phyloP scores from a whole-genome alignment of 805 yeast genomes.

The Zygosaccharomyces gambellarensis region DNA sequence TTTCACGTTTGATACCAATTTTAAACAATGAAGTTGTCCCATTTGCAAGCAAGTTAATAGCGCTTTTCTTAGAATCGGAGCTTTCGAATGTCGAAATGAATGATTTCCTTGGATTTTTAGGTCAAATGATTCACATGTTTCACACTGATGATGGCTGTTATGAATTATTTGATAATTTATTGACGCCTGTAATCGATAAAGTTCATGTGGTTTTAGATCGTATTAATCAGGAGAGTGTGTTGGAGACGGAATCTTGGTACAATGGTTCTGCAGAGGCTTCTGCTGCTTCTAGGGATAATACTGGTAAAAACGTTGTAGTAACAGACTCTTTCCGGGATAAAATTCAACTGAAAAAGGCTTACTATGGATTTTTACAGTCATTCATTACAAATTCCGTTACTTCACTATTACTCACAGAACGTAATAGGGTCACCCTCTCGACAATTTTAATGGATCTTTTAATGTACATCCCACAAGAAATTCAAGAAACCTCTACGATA shows the following conservation, averaged over 20 bases:
- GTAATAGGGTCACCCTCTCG: constrained; percentile 58
- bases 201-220: constrained; percentile 48
- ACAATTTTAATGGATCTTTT: constrained; percentile 58
- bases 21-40: constrained; percentile 50
- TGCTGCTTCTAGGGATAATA: constrained; percentile 9
- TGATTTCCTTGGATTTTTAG: constrained; percentile 79
- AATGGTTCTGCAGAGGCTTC: constrained; percentile 1
- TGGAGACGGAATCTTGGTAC: constrained; percentile 13
- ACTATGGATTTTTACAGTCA: constrained; percentile 62
- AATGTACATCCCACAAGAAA: constrained; percentile 54
- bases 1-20: constrained; percentile 80
- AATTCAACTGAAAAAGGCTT: constrained; percentile 60
- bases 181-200: constrained; percentile 69
- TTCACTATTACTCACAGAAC: constrained; percentile 66
- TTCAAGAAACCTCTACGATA: constrained; percentile 58
- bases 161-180: constrained; percentile 63
- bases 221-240: constrained; percentile 38
- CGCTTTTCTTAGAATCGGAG: constrained; percentile 54
- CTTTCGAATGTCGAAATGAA: constrained; percentile 60
- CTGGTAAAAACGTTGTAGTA: constrained; percentile 31
- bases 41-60: constrained; percentile 63
- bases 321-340: constrained; percentile 67
- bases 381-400: constrained; percentile 74
- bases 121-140: constrained; percentile 80
- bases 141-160: constrained; percentile 63